Evolutionary conservation across 306 rosid genomes (phyloP).

Genomic region (Delonix regia): DNA sequence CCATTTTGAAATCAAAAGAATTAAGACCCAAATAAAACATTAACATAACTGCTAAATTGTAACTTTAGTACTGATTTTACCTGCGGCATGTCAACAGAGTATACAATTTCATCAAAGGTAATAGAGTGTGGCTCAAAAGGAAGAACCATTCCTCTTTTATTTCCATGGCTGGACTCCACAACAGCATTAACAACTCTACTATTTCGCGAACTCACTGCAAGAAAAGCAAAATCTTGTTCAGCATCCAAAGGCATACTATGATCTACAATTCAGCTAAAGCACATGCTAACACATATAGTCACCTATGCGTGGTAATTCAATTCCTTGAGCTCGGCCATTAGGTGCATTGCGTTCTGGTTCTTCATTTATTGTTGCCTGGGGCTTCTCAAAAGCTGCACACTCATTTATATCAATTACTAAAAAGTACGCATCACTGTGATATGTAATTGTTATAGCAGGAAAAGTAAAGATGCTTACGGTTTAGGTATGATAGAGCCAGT

Average conservation of each 20-base stretch:
- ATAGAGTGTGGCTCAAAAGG: constrained; percentile 61
- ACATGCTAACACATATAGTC: background rate
- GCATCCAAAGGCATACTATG: background rate
- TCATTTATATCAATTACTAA: constrained; percentile 15
- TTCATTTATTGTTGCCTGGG: constrained; percentile 38
- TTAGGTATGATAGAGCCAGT: constrained; percentile 42
- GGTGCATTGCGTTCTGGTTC: constrained; percentile 33
- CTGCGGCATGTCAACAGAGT: constrained; percentile 71
- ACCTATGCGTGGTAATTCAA: constrained; percentile 50
- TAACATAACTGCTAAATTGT: background rate
- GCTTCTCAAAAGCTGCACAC: constrained; percentile 57
- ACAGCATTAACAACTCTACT: constrained; percentile 17
- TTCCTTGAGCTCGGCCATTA: constrained; percentile 27
- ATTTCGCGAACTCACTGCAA: constrained; percentile 42
- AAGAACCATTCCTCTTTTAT: constrained; percentile 66
- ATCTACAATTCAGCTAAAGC: background rate
- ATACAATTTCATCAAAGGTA: constrained; percentile 54
- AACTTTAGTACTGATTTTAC: constrained; percentile 20
- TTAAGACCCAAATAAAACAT: background rate
- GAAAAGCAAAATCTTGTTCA: constrained; percentile 18
- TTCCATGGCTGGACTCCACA: constrained; percentile 36
- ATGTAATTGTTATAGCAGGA: background rate
- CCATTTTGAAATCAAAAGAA: constrained; percentile 14
- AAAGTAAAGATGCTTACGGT: constrained; percentile 42
- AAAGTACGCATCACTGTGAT: background rate